A percentile compares a stretch with the other conserved stretches of the same genome.
These are phyloP conservation scores for Aureobasidium pullulans DNA, from an alignment of 2,329 filamentous ascomycete genomes.

Conservation along the genomic window DNA sequence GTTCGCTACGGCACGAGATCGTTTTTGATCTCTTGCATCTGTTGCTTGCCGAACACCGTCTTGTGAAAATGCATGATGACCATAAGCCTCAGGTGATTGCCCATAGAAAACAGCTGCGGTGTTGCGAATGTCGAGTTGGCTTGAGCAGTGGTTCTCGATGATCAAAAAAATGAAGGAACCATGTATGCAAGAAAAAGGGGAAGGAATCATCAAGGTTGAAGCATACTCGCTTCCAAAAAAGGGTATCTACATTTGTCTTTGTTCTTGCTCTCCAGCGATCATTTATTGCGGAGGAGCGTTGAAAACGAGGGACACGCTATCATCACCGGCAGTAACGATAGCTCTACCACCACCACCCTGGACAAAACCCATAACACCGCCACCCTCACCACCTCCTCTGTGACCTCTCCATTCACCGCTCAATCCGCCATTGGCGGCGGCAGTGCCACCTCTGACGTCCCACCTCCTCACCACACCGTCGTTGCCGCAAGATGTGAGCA, in stretches of 20 bases:
- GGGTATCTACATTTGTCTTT: not conserved
- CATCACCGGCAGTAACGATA: constrained; percentile 86
- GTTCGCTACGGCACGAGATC: no score
- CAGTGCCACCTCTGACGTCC: constrained; percentile 67
- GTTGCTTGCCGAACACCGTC: no score
- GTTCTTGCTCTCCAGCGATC: not conserved
- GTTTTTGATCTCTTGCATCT: no score
- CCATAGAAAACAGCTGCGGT: no score
- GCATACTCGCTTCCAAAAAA: not conserved
- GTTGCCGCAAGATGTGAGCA: constrained; percentile 83
- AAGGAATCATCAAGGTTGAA: not conserved
- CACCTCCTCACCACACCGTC: constrained; percentile 86
- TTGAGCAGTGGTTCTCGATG: no score
- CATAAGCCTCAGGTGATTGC: no score
- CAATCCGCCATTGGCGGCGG: constrained; percentile 60
- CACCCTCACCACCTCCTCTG: constrained; percentile 72
- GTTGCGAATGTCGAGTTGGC: no score
- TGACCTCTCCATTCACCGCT: constrained; percentile 89
- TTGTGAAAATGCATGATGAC: no score
- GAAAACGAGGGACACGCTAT: constrained; percentile 63
- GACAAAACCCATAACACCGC: constrained; percentile 85
- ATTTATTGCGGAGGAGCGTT: constrained; percentile 30
- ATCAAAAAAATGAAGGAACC: not conserved
- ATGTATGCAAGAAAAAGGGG: not conserved
- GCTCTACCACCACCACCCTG: constrained; percentile 66